Percentiles rank a stretch among this genome's conserved stretches.
These are phyloP conservation scores for Candida sojae DNA, from an alignment of 1,139 yeast species.

Conservation along the genomic window DNA sequence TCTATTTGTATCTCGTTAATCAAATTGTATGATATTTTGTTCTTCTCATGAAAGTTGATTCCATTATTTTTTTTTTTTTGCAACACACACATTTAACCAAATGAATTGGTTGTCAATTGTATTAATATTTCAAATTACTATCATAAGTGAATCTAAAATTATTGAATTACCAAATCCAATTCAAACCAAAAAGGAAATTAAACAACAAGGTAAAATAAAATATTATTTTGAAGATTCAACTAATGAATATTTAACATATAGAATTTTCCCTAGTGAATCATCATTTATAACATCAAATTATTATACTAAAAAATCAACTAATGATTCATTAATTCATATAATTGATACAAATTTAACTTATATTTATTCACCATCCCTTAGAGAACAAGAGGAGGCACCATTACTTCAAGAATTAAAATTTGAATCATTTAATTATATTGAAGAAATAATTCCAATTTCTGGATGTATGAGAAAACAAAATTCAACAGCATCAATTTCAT, in stretches of 20 bases:
- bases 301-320: not conserved
- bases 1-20: too few species aligned
- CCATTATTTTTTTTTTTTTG: too few species aligned
- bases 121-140: not conserved
- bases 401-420: constrained; percentile 1
- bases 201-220: not conserved
- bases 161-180: not conserved
- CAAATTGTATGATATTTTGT: too few species aligned
- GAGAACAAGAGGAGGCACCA: too few species aligned
- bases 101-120: not conserved
- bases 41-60: too few species aligned
- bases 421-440: not conserved
- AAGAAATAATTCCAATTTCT: constrained; percentile 6
- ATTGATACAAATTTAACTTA: constrained; percentile 7
- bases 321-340: constrained; percentile 8
- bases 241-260: not conserved
- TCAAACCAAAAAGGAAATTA: not conserved
- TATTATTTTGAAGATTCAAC: not conserved
- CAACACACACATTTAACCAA: not conserved
- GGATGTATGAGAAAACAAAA: constrained; percentile 12
- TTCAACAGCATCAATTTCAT: constrained; percentile 7
- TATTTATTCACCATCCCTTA: not conserved
- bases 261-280: not conserved
- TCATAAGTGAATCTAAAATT: not conserved
- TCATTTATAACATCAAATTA: not conserved